A percentile compares a stretch with the other conserved stretches of the same genome.
These are phyloP conservation scores for Solanum phureja DNA, from an alignment of 257 asterid species.

Conservation along the genomic window DNA sequence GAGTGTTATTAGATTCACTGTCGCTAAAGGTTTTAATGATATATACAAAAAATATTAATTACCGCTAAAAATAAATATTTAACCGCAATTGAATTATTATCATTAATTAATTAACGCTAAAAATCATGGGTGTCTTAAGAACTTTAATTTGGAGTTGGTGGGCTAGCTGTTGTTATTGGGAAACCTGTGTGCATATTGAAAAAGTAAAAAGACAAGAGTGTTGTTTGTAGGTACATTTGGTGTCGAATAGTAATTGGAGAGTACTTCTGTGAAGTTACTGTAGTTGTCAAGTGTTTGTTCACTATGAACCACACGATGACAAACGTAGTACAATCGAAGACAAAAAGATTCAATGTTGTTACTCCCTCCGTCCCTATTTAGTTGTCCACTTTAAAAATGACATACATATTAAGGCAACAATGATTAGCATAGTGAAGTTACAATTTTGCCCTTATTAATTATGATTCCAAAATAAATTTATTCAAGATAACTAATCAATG, in stretches of 20 bases:
- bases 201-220: background rate
- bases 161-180: background rate
- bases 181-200: background rate
- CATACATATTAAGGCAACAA: too few species aligned
- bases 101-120: fast-evolving
- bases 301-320: background rate
- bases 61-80: too few species aligned
- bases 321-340: background rate
- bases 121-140: too few species aligned
- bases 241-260: background rate
- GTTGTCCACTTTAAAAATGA: too few species aligned
- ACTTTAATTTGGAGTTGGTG: background rate
- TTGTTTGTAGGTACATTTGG: background rate
- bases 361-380: too few species aligned
- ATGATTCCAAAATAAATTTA: too few species aligned
- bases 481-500: too few species aligned
- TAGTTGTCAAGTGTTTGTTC: background rate
- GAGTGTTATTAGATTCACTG: too few species aligned
- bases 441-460: too few species aligned
- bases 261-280: background rate
- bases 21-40: too few species aligned
- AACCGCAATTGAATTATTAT: fast-evolving
- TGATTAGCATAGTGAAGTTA: too few species aligned
- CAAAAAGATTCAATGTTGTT: background rate
- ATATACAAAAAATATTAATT: too few species aligned